Evolutionary conservation across 805 yeast species (phyloP).

Genomic region (Ogataea dorogensis): DNA sequence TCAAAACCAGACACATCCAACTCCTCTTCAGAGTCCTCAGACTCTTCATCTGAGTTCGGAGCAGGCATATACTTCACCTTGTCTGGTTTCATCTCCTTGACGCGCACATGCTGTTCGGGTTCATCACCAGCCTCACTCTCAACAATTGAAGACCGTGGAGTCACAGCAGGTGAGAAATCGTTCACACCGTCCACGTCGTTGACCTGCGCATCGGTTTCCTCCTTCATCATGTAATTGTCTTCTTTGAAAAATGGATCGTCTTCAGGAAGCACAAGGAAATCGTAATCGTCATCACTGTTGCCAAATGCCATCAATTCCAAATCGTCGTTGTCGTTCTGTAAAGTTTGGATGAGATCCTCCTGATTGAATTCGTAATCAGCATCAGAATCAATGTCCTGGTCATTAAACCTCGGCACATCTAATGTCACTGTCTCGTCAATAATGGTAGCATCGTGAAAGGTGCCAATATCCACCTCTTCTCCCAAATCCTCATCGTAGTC

Average conservation of each 20-base stretch:
- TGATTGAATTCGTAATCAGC: slow-evolving; percentile 63
- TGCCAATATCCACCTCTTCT: slow-evolving; percentile 43
- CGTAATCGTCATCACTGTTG: slow-evolving; percentile 36
- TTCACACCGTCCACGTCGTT: slow-evolving; percentile 39
- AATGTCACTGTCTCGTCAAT: slow-evolving; percentile 31
- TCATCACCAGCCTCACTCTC: slow-evolving; percentile 4
- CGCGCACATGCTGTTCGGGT: slow-evolving; percentile 11
- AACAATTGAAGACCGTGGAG: slow-evolving; percentile 33
- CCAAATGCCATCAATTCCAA: slow-evolving; percentile 35
- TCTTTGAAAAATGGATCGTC: slow-evolving; percentile 41
- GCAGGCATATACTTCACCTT: slow-evolving; percentile 38
- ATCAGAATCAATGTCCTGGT: slow-evolving; percentile 47
- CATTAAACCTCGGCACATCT: slow-evolving; percentile 52
- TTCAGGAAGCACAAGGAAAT: slow-evolving; percentile 24
- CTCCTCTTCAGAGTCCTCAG: slow-evolving; percentile 44
- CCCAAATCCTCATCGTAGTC: slow-evolving; percentile 60
- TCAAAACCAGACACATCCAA: slow-evolving; percentile 31
- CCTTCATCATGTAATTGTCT: slow-evolving; percentile 44
- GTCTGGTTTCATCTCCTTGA: slow-evolving; percentile 16
- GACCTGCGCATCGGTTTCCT: slow-evolving; percentile 43
- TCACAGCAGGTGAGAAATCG: slow-evolving; percentile 27
- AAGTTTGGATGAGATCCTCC: slow-evolving; percentile 42
- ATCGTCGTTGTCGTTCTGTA: slow-evolving; percentile 39
- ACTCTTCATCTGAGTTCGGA: slow-evolving; percentile 41
- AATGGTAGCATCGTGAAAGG: slow-evolving; percentile 27